Conservation (phyloP, 805 yeast species). For the Wickerhamomyces hampshirensis region DNA sequence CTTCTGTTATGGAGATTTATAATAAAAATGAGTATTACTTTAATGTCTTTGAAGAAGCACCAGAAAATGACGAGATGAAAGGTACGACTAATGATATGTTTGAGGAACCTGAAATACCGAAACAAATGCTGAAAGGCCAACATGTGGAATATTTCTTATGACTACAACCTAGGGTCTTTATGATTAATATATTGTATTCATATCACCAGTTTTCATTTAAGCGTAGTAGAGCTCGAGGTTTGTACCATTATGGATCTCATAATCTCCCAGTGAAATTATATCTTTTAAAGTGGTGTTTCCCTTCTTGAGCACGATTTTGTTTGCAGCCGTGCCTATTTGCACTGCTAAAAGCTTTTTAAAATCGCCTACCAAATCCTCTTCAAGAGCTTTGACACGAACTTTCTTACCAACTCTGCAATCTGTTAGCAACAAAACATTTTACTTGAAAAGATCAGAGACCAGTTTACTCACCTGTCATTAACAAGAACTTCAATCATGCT, state of each 20-base stretch:
- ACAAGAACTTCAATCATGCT: slow-evolving; percentile 68
- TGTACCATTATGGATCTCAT: slow-evolving; percentile 87
- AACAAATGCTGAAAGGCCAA: slow-evolving; percentile 22
- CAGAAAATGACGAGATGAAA: slow-evolving; percentile 65
- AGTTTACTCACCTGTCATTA: slow-evolving; percentile 58
- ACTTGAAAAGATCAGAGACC: no score
- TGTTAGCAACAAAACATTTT: slow-evolving; percentile 13
- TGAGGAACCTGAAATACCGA: slow-evolving; percentile 4
- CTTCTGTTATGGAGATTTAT: slow-evolving; percentile 89
- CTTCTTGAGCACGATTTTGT: slow-evolving; percentile 65
- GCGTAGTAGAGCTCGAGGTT: slow-evolving; percentile 80
- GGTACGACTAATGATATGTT: slow-evolving; percentile 24
- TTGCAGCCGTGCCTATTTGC: slow-evolving; percentile 74
- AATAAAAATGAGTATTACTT: slow-evolving; percentile 65
- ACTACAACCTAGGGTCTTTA: slow-evolving; percentile 1
- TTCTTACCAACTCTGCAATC: slow-evolving; percentile 70
- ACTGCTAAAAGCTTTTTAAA: slow-evolving; percentile 78
- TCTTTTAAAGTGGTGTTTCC: slow-evolving; percentile 84
- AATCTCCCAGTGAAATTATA: slow-evolving; percentile 89
- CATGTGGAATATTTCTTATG: slow-evolving; percentile 50
- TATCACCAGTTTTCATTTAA: slow-evolving; percentile 21
- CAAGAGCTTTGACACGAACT: slow-evolving; percentile 81
- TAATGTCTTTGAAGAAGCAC: slow-evolving; percentile 96
- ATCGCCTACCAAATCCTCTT: slow-evolving; percentile 83
- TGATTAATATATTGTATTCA: background rate